Evolutionary conservation across 1,284 basidiomycete genomes (phyloP), one percentile per base, ranked within the genome.

Genomic region (Microbotryomycetes sp.): DNA sequence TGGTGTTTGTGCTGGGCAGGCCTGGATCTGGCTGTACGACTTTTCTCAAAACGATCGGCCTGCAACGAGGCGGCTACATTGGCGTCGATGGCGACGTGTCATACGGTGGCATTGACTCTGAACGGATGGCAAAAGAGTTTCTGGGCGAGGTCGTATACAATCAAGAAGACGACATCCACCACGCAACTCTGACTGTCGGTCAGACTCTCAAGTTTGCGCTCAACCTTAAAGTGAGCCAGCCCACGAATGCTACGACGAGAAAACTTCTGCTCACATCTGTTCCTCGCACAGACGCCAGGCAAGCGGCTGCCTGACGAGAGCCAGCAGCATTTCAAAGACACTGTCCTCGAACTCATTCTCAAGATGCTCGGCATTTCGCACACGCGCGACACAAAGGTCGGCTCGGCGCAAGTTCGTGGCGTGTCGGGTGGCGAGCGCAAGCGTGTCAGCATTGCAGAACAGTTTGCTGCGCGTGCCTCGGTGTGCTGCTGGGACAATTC

Each of bases 61-160:
- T 47, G 13, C 45, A 31, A 30, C 72, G 75, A 15, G 68, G 69
- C 3, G 72, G 73, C 9, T 74, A 70, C 65, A 67, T 75, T 49
- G 67, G 65, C 65, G 57, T 80, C 70, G 75, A 79, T 56, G 81
- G 82, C 16, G 75, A 82, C 27, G 80, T 83, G 55, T 73, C 77
- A 48, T 84, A 84, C 69, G 81, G 80, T 67, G 82, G 82, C 62
- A 79, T 84, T 54, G 70, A 69, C 7, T 76, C 77, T 30, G 72
- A 76, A 50, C 78, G 80, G 67, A 82, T 83, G 79, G 65, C 61
- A 56, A 77, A 78, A 72, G 57, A 66, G 46, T 77, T 76, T 68
- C 86, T 82, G 63, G 91, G 90, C 53, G 90, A 93, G 75, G 87
- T 90, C 15, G 58, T 67, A 9, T 72, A 72, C 61, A 70, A 68